A percentile compares a stretch with the other conserved stretches of the same genome.
phyloP scores from a whole-genome alignment of 257 asterid genomes.

The Solanum corneliomulleri region DNA sequence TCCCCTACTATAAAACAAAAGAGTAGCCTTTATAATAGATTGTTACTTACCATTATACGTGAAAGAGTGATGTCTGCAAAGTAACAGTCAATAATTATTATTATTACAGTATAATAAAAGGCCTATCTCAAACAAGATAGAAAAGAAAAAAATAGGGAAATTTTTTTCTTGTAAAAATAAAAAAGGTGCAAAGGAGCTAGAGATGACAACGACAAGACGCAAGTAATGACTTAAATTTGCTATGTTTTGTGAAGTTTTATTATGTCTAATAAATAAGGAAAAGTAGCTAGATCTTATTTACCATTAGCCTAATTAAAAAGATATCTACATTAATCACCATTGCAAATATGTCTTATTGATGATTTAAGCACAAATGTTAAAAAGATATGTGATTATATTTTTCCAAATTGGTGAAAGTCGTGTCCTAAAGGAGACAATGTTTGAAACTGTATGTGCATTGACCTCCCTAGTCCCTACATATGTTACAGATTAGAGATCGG shows the following conservation, averaged over 20 bases:
- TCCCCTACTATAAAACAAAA: neutral
- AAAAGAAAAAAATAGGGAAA: neutral
- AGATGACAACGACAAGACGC: neutral
- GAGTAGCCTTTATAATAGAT: neutral
- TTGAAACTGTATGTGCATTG: neutral
- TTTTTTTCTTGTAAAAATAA: neutral
- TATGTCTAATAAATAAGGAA: neutral
- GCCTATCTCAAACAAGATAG: neutral
- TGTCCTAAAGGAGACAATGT: neutral
- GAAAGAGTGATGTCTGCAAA: neutral
- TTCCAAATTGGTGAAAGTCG: neutral
- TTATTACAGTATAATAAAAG: neutral
- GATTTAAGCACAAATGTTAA: neutral
- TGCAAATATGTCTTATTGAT: neutral
- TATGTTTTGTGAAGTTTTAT: neutral
- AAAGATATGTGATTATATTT: neutral
- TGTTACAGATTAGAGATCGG: neutral
- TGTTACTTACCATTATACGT: neutral
- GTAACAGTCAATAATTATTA: neutral
- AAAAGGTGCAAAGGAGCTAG: neutral
- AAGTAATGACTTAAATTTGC: neutral
- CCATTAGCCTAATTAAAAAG: neutral
- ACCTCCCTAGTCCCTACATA: neutral
- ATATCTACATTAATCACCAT: neutral
- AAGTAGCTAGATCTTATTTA: neutral